Conservation (phyloP, 1,284 basidiomycete species). For the Ustilago cynodontis region DNA sequence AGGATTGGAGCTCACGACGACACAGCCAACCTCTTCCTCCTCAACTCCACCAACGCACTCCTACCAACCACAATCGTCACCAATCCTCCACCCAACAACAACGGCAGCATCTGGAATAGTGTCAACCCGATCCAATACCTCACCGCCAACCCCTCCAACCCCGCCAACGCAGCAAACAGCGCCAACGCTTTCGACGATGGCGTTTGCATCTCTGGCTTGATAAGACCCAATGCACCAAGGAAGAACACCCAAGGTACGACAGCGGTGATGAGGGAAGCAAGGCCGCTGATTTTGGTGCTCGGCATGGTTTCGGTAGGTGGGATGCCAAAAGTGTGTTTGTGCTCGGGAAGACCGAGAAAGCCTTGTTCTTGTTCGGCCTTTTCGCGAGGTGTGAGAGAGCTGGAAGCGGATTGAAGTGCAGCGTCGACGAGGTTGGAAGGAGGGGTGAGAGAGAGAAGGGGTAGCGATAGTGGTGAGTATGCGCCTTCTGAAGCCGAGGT, state of each 20-base stretch:
- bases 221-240: constrained; percentile 26
- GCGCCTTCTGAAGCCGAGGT: constrained; percentile 32
- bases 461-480: constrained; percentile 36
- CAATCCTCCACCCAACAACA: constrained; percentile 44
- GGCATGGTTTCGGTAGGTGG: constrained; percentile 62
- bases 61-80: constrained; percentile 55
- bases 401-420: constrained; percentile 12
- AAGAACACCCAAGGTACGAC: constrained; percentile 55
- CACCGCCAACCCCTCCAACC: constrained; percentile 53
- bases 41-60: constrained; percentile 50
- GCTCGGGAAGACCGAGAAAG: constrained; percentile 45
- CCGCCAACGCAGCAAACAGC: constrained; percentile 38
- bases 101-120: constrained; percentile 59
- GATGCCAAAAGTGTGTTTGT: constrained; percentile 57
- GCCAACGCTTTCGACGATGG: constrained; percentile 30
- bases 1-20: constrained; percentile 14
- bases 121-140: constrained; percentile 61
- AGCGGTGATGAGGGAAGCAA: constrained; percentile 49
- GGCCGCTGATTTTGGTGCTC: constrained; percentile 44
- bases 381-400: constrained; percentile 24
- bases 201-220: constrained; percentile 27
- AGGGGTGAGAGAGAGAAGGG: constrained; percentile 34
- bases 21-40: constrained; percentile 40
- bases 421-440: constrained; percentile 23
- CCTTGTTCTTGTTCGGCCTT: constrained; percentile 49